Conservation (phyloP, 1,284 basidiomycete genomes). For the Paramarasmius palmivorus region DNA sequence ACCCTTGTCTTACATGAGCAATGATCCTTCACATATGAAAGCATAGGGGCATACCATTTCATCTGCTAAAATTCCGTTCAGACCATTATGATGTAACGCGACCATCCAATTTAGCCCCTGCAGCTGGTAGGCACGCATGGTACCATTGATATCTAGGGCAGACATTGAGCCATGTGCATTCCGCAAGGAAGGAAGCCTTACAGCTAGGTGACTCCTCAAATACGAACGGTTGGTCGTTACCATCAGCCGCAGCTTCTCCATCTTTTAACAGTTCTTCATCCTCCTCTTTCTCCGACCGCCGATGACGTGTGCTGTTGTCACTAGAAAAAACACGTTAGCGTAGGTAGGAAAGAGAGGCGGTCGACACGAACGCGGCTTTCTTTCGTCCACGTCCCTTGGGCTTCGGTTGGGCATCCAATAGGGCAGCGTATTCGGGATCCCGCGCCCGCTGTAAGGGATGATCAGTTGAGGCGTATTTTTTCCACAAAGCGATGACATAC, state of each 20-base stretch:
- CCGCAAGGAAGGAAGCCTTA: constrained; percentile 30
- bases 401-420: constrained; percentile 85
- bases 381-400: constrained; percentile 81
- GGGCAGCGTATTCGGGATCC: constrained; percentile 91
- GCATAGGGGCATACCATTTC: constrained; percentile 72
- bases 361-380: constrained; percentile 63
- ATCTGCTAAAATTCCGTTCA: constrained; percentile 92
- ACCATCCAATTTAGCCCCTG: constrained; percentile 99
- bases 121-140: constrained; percentile 93
- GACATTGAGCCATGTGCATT: constrained; percentile 7
- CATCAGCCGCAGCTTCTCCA: constrained; percentile 76
- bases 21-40: constrained; percentile 3
- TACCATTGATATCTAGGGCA: constrained; percentile 77
- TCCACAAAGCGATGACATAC: constrained; percentile 34
- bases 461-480: constrained; percentile 3
- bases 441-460: constrained; percentile 65
- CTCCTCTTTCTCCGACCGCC: constrained; percentile 98
- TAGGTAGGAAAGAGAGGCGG: neutral
- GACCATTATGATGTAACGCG: constrained; percentile 87
- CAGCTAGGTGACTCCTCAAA: constrained; percentile 93
- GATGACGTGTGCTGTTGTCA: constrained; percentile 79
- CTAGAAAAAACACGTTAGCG: constrained; percentile 29
- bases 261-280: constrained; percentile 94
- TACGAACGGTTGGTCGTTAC: constrained; percentile 85
- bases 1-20: constrained; percentile 55